phyloP scores from a whole-genome alignment of 2,329 filamentous ascomycete genomes.

The Fusarium buharicum region DNA sequence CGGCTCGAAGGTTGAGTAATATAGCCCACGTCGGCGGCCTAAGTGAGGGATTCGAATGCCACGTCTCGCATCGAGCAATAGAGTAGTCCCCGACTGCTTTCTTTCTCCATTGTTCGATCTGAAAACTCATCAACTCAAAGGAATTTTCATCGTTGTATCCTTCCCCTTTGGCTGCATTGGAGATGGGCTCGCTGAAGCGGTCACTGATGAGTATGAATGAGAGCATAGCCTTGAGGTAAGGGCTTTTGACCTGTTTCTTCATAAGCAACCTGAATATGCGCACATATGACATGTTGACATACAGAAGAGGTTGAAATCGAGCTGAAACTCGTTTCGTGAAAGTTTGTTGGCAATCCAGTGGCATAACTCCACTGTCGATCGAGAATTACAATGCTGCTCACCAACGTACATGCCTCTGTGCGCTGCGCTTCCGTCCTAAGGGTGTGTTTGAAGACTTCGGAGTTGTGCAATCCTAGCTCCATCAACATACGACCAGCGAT shows the following conservation, averaged over 20 bases:
- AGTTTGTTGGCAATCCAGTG: slow-evolving; percentile 23
- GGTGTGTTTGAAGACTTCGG: slow-evolving; percentile 38
- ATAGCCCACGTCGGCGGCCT: slow-evolving; percentile 29
- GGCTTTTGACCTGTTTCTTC: slow-evolving; percentile 7
- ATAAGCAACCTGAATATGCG: neutral
- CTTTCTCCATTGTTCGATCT: slow-evolving; percentile 45
- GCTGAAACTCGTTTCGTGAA: slow-evolving; percentile 31
- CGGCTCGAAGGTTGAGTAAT: slow-evolving; percentile 24
- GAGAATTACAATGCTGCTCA: slow-evolving; percentile 21
- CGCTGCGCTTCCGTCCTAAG: slow-evolving; percentile 16
- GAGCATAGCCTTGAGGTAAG: slow-evolving; percentile 30
- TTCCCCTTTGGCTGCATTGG: slow-evolving; percentile 16
- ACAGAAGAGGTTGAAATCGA: slow-evolving; percentile 25
- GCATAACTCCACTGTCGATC: slow-evolving; percentile 32
- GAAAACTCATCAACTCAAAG: slow-evolving; percentile 47
- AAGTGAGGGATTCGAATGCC: slow-evolving; percentile 15
- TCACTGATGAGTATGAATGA: slow-evolving; percentile 32
- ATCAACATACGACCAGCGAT: slow-evolving; percentile 43
- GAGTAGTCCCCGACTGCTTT: slow-evolving; percentile 35
- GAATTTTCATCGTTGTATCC: slow-evolving; percentile 42
- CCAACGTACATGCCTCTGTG: slow-evolving; percentile 13
- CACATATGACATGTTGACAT: neutral
- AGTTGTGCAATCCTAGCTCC: slow-evolving; percentile 46
- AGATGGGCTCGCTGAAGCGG: slow-evolving; percentile 27
- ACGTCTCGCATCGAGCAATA: slow-evolving; percentile 7